phyloP scores from a whole-genome alignment of 2,329 filamentous ascomycete genomes.

The Tothia fuscella region DNA sequence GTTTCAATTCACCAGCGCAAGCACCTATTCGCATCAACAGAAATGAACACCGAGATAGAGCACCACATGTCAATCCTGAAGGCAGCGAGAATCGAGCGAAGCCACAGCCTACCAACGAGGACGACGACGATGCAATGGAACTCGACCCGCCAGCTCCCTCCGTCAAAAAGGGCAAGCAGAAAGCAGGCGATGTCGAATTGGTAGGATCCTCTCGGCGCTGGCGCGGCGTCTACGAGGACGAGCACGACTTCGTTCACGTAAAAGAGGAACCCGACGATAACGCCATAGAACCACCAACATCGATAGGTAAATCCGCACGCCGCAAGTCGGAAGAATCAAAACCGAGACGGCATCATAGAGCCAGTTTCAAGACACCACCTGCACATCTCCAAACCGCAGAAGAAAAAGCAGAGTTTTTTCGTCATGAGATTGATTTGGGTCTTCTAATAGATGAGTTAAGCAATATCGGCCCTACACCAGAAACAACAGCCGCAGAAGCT shows the following conservation, averaged over 20 bases:
- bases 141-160: slow-evolving; percentile 15
- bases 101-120: slow-evolving; percentile 3
- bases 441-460: slow-evolving; percentile 31
- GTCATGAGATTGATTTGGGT: slow-evolving; percentile 36
- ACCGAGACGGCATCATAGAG: slow-evolving; percentile 16
- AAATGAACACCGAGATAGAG: slow-evolving; percentile 13
- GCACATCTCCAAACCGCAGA: slow-evolving; percentile 37
- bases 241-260: slow-evolving; percentile 23
- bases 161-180: slow-evolving; percentile 18
- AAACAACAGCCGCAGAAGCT: slow-evolving; percentile 13
- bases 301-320: too few species aligned
- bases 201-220: slow-evolving; percentile 29
- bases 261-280: slow-evolving; percentile 44
- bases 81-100: neutral
- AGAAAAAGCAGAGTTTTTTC: slow-evolving; percentile 38
- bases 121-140: neutral
- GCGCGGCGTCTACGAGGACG: slow-evolving; percentile 33
- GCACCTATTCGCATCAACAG: slow-evolving; percentile 47
- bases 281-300: slow-evolving; percentile 19
- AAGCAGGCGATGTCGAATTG: slow-evolving; percentile 30
- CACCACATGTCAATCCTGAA: slow-evolving; percentile 4
- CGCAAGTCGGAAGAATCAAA: slow-evolving; percentile 13
- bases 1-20: slow-evolving; percentile 20
- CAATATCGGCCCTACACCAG: too few species aligned
- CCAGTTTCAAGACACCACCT: slow-evolving; percentile 18